Evolutionary conservation across 495 filamentous ascomycete genomes (phyloP).

Genomic region (Parachaetomium inaequale): DNA sequence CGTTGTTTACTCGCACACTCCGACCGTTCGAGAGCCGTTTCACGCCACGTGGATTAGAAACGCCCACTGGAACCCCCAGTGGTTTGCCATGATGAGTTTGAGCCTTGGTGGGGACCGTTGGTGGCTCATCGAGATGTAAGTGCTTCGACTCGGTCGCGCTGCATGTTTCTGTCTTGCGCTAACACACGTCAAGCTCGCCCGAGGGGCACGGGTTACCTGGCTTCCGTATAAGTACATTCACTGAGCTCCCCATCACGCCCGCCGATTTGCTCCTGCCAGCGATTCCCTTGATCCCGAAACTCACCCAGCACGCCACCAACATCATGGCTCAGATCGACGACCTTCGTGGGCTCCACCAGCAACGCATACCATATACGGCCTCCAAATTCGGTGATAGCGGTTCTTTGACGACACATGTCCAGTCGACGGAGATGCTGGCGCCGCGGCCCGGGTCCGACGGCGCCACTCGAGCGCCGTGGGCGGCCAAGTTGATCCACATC

Average conservation of each 20-base stretch:
- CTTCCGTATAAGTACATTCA: slow-evolving; percentile 30
- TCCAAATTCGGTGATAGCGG: slow-evolving; percentile 20
- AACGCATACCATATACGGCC: slow-evolving; percentile 30
- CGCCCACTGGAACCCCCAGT: slow-evolving; percentile 58
- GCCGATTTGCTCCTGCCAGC: slow-evolving; percentile 33
- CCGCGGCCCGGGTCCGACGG: slow-evolving; percentile 11
- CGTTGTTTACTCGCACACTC: slow-evolving; percentile 48
- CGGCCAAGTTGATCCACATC: slow-evolving; percentile 52
- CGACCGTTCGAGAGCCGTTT: slow-evolving; percentile 44
- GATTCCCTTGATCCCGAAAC: slow-evolving; percentile 36
- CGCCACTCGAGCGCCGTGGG: slow-evolving; percentile 39
- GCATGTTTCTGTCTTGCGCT: slow-evolving; percentile 11
- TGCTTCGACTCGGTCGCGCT: slow-evolving; percentile 17
- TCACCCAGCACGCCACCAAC: slow-evolving; percentile 38
- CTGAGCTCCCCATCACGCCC: slow-evolving; percentile 38
- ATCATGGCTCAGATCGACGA: slow-evolving; percentile 46
- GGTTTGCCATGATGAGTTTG: slow-evolving; percentile 65
- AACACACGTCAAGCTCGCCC: slow-evolving; percentile 18
- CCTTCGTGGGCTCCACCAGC: slow-evolving; percentile 42
- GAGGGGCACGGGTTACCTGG: slow-evolving; percentile 19
- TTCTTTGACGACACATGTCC: slow-evolving; percentile 35
- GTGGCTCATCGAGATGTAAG: slow-evolving; percentile 66
- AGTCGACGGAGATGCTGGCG: slow-evolving; percentile 42
- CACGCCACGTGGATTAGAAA: slow-evolving; percentile 63
- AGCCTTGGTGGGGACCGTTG: slow-evolving; percentile 72